A percentile compares a stretch with the other conserved stretches of the same genome.
Evolutionary conservation across 1,284 basidiomycete genomes (phyloP).

Genomic region (Tremellales sp.): DNA sequence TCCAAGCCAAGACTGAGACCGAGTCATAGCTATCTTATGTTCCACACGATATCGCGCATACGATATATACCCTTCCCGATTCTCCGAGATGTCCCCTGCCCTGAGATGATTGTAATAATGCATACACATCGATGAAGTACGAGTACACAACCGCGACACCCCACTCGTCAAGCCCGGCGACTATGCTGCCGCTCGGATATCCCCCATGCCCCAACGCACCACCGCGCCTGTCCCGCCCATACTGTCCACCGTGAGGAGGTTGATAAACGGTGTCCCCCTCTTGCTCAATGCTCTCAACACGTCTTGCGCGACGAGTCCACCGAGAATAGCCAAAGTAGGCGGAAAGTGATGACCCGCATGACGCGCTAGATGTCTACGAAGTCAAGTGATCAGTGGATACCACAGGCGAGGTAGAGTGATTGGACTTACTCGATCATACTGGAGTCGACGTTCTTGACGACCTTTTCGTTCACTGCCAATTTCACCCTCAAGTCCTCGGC

Average conservation of each 20-base stretch:
- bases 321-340: slow-evolving; percentile 85
- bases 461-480: slow-evolving; percentile 67
- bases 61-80: too few relatives aligned
- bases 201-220: slow-evolving; percentile 35
- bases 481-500: slow-evolving; percentile 58
- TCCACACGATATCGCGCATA: neutral
- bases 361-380: slow-evolving; percentile 52
- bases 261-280: slow-evolving; percentile 85
- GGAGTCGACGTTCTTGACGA: slow-evolving; percentile 59
- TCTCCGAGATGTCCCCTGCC: too few relatives aligned
- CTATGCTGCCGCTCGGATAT: too few relatives aligned
- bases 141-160: too few relatives aligned
- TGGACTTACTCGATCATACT: slow-evolving; percentile 32
- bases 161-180: too few relatives aligned
- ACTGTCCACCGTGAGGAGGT: slow-evolving; percentile 82
- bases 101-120: too few relatives aligned
- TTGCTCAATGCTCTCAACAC: slow-evolving; percentile 85
- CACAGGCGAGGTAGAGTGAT: neutral
- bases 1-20: too few relatives aligned
- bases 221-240: slow-evolving; percentile 55
- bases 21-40: too few relatives aligned
- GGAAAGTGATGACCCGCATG: slow-evolving; percentile 82
- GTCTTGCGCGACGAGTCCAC: slow-evolving; percentile 91
- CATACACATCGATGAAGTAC: too few relatives aligned
- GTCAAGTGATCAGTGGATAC: neutral